Percentiles rank a stretch among this genome's conserved stretches.
phyloP scores from a whole-genome alignment of 2,329 filamentous ascomycete species.

The Phialophora verrucosa region DNA sequence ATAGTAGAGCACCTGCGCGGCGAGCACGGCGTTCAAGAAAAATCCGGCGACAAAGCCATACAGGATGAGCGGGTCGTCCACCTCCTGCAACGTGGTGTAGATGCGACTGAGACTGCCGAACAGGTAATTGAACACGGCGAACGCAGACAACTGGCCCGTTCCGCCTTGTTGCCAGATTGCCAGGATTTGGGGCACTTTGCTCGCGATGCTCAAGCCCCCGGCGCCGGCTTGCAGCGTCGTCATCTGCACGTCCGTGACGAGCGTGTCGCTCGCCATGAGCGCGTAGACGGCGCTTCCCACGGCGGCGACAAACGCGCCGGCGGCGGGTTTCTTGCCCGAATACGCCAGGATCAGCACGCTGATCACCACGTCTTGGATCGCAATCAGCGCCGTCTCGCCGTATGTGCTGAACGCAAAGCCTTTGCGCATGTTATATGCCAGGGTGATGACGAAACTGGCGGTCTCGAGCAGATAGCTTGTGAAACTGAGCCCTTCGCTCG shows the following conservation, averaged over 20 bases:
- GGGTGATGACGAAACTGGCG: slow-evolving; percentile 79
- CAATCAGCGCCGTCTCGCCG: slow-evolving; percentile 90
- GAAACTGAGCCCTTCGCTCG: slow-evolving; percentile 83
- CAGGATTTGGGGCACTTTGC: slow-evolving; percentile 91
- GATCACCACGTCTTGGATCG: slow-evolving; percentile 90
- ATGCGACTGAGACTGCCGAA: slow-evolving; percentile 89
- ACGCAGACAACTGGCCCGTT: slow-evolving; percentile 94
- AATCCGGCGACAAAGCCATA: slow-evolving; percentile 95
- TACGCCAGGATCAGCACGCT: slow-evolving; percentile 85
- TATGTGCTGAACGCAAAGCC: slow-evolving; percentile 96
- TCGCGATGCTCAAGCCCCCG: slow-evolving; percentile 80
- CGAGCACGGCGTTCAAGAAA: slow-evolving; percentile 83
- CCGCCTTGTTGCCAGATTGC: slow-evolving; percentile 84
- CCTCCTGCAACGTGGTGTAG: slow-evolving; percentile 97
- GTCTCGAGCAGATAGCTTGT: slow-evolving; percentile 93
- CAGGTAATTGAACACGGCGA: slow-evolving; percentile 98
- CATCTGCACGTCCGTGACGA: slow-evolving; percentile 71
- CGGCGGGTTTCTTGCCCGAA: slow-evolving; percentile 69
- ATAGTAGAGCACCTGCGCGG: slow-evolving; percentile 91
- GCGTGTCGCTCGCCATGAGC: slow-evolving; percentile 67
- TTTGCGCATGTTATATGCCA: slow-evolving; percentile 91
- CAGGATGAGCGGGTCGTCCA: slow-evolving; percentile 93
- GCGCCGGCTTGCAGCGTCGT: slow-evolving; percentile 81
- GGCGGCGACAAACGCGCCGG: slow-evolving; percentile 77
- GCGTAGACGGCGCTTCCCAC: slow-evolving; percentile 72